These are phyloP conservation scores for Microcyclosporella mali DNA, from an alignment of 2,329 filamentous ascomycete species.

Conservation along the genomic window DNA sequence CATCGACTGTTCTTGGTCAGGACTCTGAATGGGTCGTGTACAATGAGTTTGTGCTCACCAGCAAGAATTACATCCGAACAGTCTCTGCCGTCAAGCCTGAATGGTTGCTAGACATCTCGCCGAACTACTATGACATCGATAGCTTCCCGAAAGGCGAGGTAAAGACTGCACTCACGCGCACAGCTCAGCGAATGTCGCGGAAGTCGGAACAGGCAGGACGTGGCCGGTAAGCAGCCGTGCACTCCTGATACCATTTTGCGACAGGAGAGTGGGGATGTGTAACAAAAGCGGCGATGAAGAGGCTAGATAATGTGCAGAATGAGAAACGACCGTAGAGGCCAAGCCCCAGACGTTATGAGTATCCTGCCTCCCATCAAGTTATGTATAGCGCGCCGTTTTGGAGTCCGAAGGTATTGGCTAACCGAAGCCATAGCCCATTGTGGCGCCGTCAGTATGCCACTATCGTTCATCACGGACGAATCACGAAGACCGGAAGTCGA, in stretches of 20 bases:
- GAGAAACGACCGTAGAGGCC: too few relatives aligned
- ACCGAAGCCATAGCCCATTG: too few relatives aligned
- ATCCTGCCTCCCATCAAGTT: too few relatives aligned
- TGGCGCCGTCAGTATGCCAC: too few relatives aligned
- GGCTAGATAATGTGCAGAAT: too few relatives aligned
- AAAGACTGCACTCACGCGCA: conserved; percentile 54
- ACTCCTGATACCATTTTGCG: not conserved
- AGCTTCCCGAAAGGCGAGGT: conserved; percentile 81
- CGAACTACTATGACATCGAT: conserved; percentile 81
- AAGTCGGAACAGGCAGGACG: conserved; percentile 1
- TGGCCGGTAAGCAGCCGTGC: not conserved
- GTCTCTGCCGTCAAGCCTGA: conserved; percentile 88
- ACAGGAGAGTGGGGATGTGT: too few relatives aligned
- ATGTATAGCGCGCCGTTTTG: too few relatives aligned
- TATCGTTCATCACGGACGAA: too few relatives aligned
- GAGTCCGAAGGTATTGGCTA: too few relatives aligned
- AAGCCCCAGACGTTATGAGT: too few relatives aligned
- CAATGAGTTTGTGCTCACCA: conserved; percentile 96
- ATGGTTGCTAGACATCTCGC: conserved; percentile 93
- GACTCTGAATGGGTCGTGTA: conserved; percentile 97
- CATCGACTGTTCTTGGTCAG: conserved; percentile 78
- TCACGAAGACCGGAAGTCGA: too few relatives aligned
- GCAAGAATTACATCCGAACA: conserved; percentile 95
- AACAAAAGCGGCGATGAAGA: too few relatives aligned
- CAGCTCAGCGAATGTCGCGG: conserved; percentile 16